These are phyloP conservation scores for Blastocystis sp. DNA, from an alignment of 352 stramenopile species.

Conservation along the genomic window DNA sequence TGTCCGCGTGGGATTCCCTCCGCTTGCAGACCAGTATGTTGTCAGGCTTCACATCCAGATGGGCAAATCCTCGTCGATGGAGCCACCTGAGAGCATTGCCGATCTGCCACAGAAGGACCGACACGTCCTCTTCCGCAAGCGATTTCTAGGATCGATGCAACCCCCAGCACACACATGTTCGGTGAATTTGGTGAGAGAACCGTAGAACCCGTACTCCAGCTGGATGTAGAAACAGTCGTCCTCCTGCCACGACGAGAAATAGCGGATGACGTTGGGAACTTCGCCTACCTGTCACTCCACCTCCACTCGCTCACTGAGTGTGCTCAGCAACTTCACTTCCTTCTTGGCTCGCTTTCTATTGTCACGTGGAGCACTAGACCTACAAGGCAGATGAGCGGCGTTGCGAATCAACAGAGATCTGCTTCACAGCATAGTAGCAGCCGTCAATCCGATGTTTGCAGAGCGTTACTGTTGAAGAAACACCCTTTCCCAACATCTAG, in stretches of 20 bases:
- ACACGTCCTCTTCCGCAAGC: conserved; percentile 1
- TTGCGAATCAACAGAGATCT: neutral
- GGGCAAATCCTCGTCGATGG: conserved; percentile 75
- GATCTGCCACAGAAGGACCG: conserved; percentile 1
- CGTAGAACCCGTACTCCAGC: conserved; percentile 29
- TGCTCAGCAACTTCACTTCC: neutral
- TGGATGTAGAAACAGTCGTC: conserved; percentile 52
- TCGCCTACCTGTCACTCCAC: neutral
- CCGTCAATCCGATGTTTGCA: conserved; percentile 55
- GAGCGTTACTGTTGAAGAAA: conserved; percentile 31
- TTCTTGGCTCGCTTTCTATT: conserved; percentile 15
- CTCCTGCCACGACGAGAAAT: conserved; percentile 22
- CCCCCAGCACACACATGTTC: neutral
- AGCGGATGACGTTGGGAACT: conserved; percentile 11
- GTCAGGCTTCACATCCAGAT: conserved; percentile 71
- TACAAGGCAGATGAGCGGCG: neutral
- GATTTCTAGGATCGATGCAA: neutral
- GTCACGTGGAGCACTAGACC: neutral
- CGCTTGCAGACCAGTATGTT: conserved; percentile 69
- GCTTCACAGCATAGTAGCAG: conserved; percentile 49
- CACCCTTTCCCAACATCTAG: conserved; percentile 6
- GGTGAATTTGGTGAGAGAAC: neutral
- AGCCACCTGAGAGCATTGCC: conserved; percentile 70
- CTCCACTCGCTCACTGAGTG: neutral
- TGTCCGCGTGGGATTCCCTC: neutral